Evolutionary conservation across 2,329 filamentous ascomycete genomes (phyloP).

Genomic region (Gnomoniopsis sp.): DNA sequence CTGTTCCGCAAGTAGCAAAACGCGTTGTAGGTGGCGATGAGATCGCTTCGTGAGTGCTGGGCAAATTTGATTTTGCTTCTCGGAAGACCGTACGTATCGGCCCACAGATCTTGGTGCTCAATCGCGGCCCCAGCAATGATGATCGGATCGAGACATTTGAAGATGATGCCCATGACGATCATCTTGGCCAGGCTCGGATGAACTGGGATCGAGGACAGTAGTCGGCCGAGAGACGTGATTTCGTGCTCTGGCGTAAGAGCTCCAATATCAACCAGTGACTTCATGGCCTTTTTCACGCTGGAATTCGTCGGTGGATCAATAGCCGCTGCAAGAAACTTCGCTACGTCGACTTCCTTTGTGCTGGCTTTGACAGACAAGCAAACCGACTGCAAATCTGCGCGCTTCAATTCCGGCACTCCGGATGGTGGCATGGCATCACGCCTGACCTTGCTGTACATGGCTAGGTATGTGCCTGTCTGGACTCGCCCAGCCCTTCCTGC

Average conservation of each 20-base stretch:
- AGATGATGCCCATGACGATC: slow-evolving; percentile 46
- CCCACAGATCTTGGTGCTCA: not conserved
- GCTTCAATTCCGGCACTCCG: slow-evolving; percentile 37
- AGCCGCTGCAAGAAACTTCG: slow-evolving; percentile 36
- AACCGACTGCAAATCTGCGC: slow-evolving; percentile 38
- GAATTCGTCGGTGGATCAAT: slow-evolving; percentile 39
- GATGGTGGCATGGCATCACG: slow-evolving; percentile 24
- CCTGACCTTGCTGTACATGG: slow-evolving; percentile 34
- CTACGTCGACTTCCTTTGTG: slow-evolving; percentile 34
- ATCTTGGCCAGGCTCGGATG: slow-evolving; percentile 44
- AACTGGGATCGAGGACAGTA: slow-evolving; percentile 30
- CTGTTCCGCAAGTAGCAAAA: not conserved
- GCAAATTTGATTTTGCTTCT: not conserved
- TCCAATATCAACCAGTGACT: slow-evolving; percentile 34
- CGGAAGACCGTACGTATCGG: not conserved
- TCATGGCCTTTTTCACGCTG: slow-evolving; percentile 35
- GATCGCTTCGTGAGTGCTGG: not conserved
- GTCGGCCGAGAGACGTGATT: slow-evolving; percentile 40
- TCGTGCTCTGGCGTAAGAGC: slow-evolving; percentile 39
- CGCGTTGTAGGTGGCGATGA: not conserved
- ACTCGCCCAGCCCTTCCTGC: slow-evolving; percentile 48
- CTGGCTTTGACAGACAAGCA: slow-evolving; percentile 41
- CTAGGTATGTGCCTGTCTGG: slow-evolving; percentile 45
- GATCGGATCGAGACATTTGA: slow-evolving; percentile 48
- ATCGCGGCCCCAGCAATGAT: slow-evolving; percentile 34